Base-by-base conservation (phyloP, 2,329 filamentous ascomycete species). In the Nigrospora osmanthi region DNA sequence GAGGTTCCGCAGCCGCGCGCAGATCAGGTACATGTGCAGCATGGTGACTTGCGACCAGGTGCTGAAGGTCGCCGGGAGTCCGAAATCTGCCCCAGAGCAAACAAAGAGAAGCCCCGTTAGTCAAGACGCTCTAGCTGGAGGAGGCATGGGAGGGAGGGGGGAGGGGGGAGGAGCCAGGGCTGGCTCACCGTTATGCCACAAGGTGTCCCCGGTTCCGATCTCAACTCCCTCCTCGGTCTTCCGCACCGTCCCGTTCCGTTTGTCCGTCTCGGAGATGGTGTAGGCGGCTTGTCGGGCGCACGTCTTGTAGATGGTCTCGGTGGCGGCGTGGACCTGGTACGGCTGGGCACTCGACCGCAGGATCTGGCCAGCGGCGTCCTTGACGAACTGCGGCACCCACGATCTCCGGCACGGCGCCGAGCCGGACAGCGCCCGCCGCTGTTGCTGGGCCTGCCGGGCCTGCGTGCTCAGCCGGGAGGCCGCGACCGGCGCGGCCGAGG, bases 11-110 rank as follows among this genome's bases (percentile, higher is more conserved):
- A 96, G 72, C 46, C 90, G 85, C 39, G 87, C 85, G 45, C 87
- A 86, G 48, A 97, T 68, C 47, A 96, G 78, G 72, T 95, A 97
- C 77, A 98, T 86, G 72, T 98, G 91, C 47, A 98, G 77, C 75
- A 95, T 95, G 33, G 90, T 93, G 38, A 97, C 84, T 66, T 97
- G 90, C 16, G 89, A 87, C 93, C 93, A 98, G 46, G 87, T 91
- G 61, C 84, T 90, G 66, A 98, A 98, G 0, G 89, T 97, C 1
- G 89, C 87, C 31, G 78, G 75, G 15, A 98, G 79, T 23, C 79
- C 79, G 51, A 95, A 80, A 42, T 83, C 88, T 95, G 57, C 13
- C 36, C 5, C 15, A 15, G n/a, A 30, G 11, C 15, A 11, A 32
- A 31, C 4, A 33, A 6, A 16, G 11, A 19, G 14, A 40, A 17